Conservation (phyloP, 1,284 basidiomycete species). For the Rhodotorula sp. region DNA sequence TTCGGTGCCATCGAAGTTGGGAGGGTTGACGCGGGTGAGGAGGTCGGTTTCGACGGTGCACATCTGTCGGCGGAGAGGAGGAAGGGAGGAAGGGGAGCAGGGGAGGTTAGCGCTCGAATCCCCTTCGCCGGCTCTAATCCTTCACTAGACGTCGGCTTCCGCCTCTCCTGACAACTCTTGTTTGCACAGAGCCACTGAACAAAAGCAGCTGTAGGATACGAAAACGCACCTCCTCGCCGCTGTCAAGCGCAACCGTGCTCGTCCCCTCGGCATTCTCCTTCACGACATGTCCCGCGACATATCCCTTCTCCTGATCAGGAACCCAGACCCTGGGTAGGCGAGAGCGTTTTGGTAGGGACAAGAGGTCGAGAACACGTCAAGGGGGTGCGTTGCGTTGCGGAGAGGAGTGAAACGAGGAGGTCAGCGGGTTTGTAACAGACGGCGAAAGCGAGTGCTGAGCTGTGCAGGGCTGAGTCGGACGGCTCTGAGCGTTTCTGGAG, state of each 20-base stretch:
- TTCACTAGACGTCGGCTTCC: too few relatives aligned
- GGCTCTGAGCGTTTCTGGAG: too few relatives aligned
- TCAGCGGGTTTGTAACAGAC: background rate
- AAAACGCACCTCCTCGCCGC: slow-evolving; percentile 67
- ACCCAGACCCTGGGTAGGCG: slow-evolving; percentile 67
- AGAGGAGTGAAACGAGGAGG: background rate
- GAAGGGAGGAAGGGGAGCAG: background rate
- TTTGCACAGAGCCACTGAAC: too few relatives aligned
- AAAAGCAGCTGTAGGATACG: too few relatives aligned
- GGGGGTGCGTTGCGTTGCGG: background rate
- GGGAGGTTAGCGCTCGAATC: slow-evolving; percentile 3
- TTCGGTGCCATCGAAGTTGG: slow-evolving; percentile 95
- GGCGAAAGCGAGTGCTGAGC: too few relatives aligned
- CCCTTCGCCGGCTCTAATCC: background rate
- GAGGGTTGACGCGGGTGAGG: slow-evolving; percentile 66
- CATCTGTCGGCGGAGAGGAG: slow-evolving; percentile 8
- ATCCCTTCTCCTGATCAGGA: slow-evolving; percentile 82
- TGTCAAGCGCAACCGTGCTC: slow-evolving; percentile 73
- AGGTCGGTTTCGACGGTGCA: slow-evolving; percentile 25
- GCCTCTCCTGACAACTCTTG: too few relatives aligned
- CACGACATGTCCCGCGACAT: slow-evolving; percentile 84
- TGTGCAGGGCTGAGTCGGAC: too few relatives aligned
- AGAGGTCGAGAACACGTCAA: background rate
- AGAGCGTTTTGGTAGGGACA: background rate
- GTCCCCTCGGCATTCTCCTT: slow-evolving; percentile 61